Percentiles rank a stretch among this genome's conserved stretches.
Evolutionary conservation across 306 rosid genomes (phyloP).

Genomic region (Cucumis sativus): Cucumber_9930_V3 NC_026657.2:38654501-38655000

Average conservation of each 20-base stretch:
- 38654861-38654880: not conserved
- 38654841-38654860: not conserved
- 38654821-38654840: not conserved
- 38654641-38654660: not conserved
- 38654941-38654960: not conserved
- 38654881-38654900: no score
- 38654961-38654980: no score
- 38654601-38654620: not conserved
- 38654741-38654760: constrained; percentile 57
- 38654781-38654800: not conserved
- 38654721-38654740: constrained; percentile 64
- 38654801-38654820: not conserved
- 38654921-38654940: not conserved
- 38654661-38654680: not conserved
- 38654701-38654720: constrained; percentile 45
- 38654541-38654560: constrained; percentile 42
- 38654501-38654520: constrained; percentile 80
- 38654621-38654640: not conserved
- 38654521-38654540: constrained; percentile 50
- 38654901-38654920: not conserved
- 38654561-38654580: constrained; percentile 52
- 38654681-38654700: constrained; percentile 36
- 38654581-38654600: constrained; percentile 76
- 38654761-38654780: constrained; percentile 51
- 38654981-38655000: no score